Evolutionary conservation across 1,284 basidiomycete species (phyloP).

Genomic region (Leccinum subrobustum): DNA sequence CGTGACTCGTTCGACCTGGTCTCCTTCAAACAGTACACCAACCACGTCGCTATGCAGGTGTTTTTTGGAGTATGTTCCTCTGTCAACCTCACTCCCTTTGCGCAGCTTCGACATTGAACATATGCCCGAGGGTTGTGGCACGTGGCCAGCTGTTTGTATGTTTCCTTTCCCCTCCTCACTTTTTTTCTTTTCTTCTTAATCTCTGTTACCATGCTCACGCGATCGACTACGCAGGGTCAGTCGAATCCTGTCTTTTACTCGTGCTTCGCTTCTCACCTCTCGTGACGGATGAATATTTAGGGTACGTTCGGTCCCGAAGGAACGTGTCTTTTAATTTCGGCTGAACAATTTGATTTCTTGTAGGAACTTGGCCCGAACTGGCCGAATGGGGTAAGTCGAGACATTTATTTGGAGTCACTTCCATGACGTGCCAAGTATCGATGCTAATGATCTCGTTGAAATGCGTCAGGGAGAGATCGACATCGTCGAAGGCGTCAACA

Average conservation of each 20-base stretch:
- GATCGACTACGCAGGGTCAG: constrained; percentile 20
- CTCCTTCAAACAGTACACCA: constrained; percentile 33
- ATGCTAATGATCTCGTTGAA: neutral
- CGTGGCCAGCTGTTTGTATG: constrained; percentile 38
- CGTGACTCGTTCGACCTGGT: constrained; percentile 36
- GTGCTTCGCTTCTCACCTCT: constrained; percentile 5
- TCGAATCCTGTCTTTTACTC: neutral
- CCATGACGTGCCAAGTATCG: neutral
- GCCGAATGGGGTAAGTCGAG: constrained; percentile 20
- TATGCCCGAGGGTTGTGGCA: constrained; percentile 40
- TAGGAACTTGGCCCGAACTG: constrained; percentile 28
- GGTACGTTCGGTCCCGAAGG: constrained; percentile 7
- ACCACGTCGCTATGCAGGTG: constrained; percentile 36
- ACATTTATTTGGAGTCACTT: neutral
- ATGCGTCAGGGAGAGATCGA: constrained; percentile 53
- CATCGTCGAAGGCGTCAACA: constrained; percentile 69
- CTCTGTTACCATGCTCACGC: neutral
- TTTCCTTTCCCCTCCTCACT: neutral
- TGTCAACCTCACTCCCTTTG: neutral
- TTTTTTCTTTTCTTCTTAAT: neutral
- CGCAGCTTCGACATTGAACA: constrained; percentile 38
- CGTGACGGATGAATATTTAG: constrained; percentile 1
- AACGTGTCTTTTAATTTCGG: neutral
- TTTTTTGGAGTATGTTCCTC: neutral
- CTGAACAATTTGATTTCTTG: neutral